Evolutionary conservation across 192 early-diverging fungal genomes (phyloP), one percentile per base, ranked within the genome.

Genomic region (Kickxella alabastrina): DNA sequence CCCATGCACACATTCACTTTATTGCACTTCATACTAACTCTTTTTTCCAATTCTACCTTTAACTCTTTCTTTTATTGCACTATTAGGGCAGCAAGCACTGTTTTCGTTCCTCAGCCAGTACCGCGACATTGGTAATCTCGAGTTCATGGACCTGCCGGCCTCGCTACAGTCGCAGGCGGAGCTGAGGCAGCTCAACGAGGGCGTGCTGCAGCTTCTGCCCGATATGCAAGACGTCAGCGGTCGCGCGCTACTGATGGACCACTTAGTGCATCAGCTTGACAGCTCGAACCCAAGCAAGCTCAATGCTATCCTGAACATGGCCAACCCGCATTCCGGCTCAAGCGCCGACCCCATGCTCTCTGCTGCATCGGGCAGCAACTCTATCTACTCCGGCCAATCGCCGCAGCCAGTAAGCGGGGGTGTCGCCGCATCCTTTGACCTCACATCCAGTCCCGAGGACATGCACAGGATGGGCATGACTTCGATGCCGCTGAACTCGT

Each of bases 191-290:
- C 59, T 74, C 23, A 74, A 74, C 48, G 70, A 74, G 37, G 70
- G 70, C 32, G 62, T 74, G 10, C 63, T 74, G 32, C 55, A 65
- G 63, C 47, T 74, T 26, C 47, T 74, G 35, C 70, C 70, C 6
- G 70, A 74, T 27, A 58, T 74, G 19, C 58, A 49, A 4, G 59
- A 74, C 23, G 64, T 74, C 55, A 60, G 54, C 51, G 70, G 70
- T 4, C 63, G 70, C 23, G 47, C 63, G 10, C 23, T 58, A 43
- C 49, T 74, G 14, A 66, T 74, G 13, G 70, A 74, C 52, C 62
- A 74, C 58, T 47, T 74, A 14, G 58, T 74, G 18, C 62, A 74
- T 54, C 70, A 74, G 58, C 70, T 74, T 10, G 70, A 74, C 48
- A 66, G 70, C 60, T 53, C 45, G 45, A 71, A 54, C 51, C 63